Evolutionary conservation across 805 yeast species (phyloP), one percentile per base, ranked within the genome.

Genomic region (Myxozyma udenii): DNA sequence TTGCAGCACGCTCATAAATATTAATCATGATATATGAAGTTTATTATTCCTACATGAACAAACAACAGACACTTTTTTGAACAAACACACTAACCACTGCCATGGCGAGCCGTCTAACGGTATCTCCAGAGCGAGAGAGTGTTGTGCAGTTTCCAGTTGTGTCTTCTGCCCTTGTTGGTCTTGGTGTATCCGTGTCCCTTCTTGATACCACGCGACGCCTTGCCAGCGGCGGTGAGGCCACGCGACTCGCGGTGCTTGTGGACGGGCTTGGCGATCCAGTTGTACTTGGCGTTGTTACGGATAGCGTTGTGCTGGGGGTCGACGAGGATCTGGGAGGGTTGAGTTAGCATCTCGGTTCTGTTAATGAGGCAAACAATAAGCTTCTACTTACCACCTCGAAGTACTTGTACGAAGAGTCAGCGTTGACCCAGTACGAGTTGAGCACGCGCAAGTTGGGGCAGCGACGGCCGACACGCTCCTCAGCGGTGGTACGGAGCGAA

Each of bases 231-330:
- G 72, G 98, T 93, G 71, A 93, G 87, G 78, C 98, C 98, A 85
- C 98, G 91, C 71, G 95, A 79, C 81, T 93, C 98, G 80, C 98
- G 89, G 87, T 88, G 97, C 85, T 93, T 93, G 95, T 93, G 98
- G 65, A 93, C 98, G 71, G 98, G 96, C 87, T 87, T 87, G 74
- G 79, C 89, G 78, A 93, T 93, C 98, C 98, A 93, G 98, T 93
- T 93, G 95, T 83, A 83, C 79, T 93, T 84, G 68, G 98, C 85
- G 73, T 90, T 96, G 78, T 95, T 87, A 82, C 96, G 89, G 84
- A 93, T 89, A 67, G 96, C 98, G 80, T 87, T 85, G 87, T 93
- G 98, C 71, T 81, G 80, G 70, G 98, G 98, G 72, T 93, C 98
- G 67, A 93, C 89, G 68, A 87, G 83, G 78, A 93, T 53, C 33